These are phyloP conservation scores for Yarrowia sp. DNA, from an alignment of 805 yeast genomes.

Conservation along the genomic window DNA sequence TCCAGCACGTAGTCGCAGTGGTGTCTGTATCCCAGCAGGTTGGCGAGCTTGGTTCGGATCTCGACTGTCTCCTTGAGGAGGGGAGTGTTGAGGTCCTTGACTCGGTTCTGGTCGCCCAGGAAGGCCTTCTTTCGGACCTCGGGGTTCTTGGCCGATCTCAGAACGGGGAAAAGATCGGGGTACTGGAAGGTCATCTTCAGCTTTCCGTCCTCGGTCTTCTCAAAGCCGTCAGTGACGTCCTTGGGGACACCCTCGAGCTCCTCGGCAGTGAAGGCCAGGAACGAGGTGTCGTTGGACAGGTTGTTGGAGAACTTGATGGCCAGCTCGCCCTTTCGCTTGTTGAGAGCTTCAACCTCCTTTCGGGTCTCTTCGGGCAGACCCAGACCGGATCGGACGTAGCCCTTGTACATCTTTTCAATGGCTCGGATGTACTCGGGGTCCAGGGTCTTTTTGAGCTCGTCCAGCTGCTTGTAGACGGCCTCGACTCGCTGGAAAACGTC, in stretches of 20 bases:
- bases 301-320: constrained; percentile 59
- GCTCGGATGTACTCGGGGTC: constrained; percentile 57
- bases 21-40: constrained; percentile 59
- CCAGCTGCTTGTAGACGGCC: constrained; percentile 44
- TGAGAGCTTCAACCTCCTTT: constrained; percentile 53
- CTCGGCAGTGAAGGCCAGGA: constrained; percentile 54
- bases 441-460: constrained; percentile 31
- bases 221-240: constrained; percentile 50
- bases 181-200: constrained; percentile 74
- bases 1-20: constrained; percentile 71
- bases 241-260: constrained; percentile 74
- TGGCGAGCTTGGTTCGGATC: constrained; percentile 60
- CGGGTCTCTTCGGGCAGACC: constrained; percentile 55
- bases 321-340: constrained; percentile 55
- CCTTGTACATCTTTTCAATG: constrained; percentile 54
- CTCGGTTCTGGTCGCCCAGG: constrained; percentile 65
- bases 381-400: constrained; percentile 66
- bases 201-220: constrained; percentile 41
- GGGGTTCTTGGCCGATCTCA: constrained; percentile 62
- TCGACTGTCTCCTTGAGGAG: constrained; percentile 58
- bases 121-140: constrained; percentile 66
- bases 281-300: constrained; percentile 67
- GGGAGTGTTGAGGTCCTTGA: constrained; percentile 55
- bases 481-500: constrained; percentile 63
- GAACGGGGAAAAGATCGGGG: constrained; percentile 72